phyloP scores from a whole-genome alignment of 2,329 filamentous ascomycete genomes.

The Botryotinia calthae region DNA sequence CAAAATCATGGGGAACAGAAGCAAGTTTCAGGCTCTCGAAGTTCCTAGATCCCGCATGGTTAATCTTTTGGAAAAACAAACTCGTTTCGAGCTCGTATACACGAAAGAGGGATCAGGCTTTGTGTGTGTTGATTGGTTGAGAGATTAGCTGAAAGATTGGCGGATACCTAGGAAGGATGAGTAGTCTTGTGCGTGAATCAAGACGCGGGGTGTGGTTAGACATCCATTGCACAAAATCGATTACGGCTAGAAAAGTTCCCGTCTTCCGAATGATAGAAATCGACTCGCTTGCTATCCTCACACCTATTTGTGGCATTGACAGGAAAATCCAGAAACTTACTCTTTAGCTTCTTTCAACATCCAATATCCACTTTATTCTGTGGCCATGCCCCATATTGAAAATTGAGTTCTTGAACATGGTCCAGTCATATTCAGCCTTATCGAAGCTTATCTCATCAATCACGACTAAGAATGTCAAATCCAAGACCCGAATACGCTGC shows the following conservation, averaged over 20 bases:
- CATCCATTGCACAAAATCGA: accelerated
- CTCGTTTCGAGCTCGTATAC: not conserved
- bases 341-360: not conserved
- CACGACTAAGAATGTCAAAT: not conserved
- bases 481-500: not conserved
- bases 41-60: not conserved
- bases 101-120: not conserved
- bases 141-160: not conserved
- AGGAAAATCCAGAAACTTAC: not conserved
- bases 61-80: not conserved
- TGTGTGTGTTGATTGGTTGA: not conserved
- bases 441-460: not conserved
- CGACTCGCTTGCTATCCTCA: not conserved
- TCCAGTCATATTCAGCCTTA: not conserved
- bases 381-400: not conserved
- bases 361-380: not conserved
- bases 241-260: conserved; percentile 3
- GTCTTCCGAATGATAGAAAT: not conserved
- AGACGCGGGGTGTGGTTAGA: not conserved
- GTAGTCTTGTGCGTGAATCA: not conserved
- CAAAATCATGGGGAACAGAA: not conserved
- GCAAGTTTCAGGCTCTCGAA: not conserved
- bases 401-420: not conserved
- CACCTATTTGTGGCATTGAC: not conserved
- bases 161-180: not conserved